A percentile compares a stretch with the other conserved stretches of the same genome.
Evolutionary conservation across 768 basidiomycete species (phyloP).

Genomic region (Collybia mongolica): DNA sequence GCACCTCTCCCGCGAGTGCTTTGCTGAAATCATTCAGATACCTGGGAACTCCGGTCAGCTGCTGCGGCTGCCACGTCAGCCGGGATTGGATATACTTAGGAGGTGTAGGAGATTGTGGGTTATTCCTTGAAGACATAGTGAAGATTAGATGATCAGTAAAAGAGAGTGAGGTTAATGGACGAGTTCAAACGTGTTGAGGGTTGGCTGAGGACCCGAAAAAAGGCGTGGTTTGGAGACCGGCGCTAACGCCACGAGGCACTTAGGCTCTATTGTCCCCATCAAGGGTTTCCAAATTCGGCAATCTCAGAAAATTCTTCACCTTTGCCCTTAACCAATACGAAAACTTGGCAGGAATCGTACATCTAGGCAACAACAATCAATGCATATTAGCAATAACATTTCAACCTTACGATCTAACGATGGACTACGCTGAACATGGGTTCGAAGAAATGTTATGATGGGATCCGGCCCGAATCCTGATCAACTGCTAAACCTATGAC

Average conservation of each 20-base stretch:
- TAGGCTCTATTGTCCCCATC: background rate
- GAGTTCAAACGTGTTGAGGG: too few relatives aligned
- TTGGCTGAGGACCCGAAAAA: too few relatives aligned
- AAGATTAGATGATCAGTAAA: too few relatives aligned
- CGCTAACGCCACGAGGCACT: background rate
- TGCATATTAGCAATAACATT: too few relatives aligned
- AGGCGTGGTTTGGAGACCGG: background rate
- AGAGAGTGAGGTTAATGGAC: too few relatives aligned
- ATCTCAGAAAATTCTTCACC: background rate
- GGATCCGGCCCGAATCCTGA: too few relatives aligned
- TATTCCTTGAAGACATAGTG: slow-evolving; percentile 7
- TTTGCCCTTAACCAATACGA: background rate
- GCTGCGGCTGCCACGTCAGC: background rate
- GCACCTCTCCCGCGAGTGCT: slow-evolving; percentile 76
- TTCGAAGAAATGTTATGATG: too few relatives aligned
- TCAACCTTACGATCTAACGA: too few relatives aligned
- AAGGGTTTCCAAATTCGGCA: background rate
- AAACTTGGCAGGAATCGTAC: background rate
- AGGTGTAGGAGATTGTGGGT: slow-evolving; percentile 8
- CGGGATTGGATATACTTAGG: slow-evolving; percentile 11
- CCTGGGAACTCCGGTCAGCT: slow-evolving; percentile 21
- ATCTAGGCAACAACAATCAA: too few relatives aligned
- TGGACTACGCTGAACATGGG: too few relatives aligned
- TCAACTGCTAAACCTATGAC: too few relatives aligned
- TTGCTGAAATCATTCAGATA: slow-evolving; percentile 85